Percentiles rank a stretch among this genome's conserved stretches.
Evolutionary conservation across 129 eudicot species (phyloP).

Genomic region (Chrysanthemum seticuspe): DNA sequence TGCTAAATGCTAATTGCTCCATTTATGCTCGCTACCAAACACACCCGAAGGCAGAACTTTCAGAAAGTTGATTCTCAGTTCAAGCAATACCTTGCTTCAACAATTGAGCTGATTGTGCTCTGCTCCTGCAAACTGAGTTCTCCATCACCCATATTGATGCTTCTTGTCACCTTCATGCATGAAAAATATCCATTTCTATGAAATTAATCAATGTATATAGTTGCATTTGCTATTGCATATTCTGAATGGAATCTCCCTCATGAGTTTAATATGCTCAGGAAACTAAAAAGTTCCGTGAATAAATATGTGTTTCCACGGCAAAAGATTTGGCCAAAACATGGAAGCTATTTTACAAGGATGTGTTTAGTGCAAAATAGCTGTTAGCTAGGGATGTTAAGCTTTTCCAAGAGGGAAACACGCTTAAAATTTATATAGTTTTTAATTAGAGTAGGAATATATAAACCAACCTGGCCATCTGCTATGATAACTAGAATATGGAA

Average conservation of each 20-base stretch:
- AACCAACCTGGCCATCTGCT: constrained; percentile 76
- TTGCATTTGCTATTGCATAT: constrained; percentile 9
- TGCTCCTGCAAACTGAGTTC: constrained; percentile 68
- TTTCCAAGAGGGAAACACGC: not conserved
- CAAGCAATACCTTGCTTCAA: constrained; percentile 60
- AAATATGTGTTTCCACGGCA: no score
- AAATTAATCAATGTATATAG: not conserved
- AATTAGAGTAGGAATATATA: constrained; percentile 16
- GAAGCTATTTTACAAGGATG: not conserved
- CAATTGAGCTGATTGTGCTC: constrained; percentile 62
- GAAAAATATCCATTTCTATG: constrained; percentile 14
- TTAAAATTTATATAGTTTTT: not conserved
- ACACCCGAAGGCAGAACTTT: not conserved
- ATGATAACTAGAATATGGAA: constrained; percentile 73
- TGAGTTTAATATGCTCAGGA: not conserved
- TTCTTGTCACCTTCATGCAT: constrained; percentile 62
- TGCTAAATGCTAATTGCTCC: no score
- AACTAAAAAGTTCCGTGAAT: no score
- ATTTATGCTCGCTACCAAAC: no score
- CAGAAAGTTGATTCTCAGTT: constrained; percentile 11
- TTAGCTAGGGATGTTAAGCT: not conserved
- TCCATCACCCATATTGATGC: constrained; percentile 44
- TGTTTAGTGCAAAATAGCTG: not conserved
- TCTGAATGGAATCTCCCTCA: not conserved
- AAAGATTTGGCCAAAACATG: no score